phyloP scores from a whole-genome alignment of 805 yeast species.

The Lipomyces mesembrius region DNA sequence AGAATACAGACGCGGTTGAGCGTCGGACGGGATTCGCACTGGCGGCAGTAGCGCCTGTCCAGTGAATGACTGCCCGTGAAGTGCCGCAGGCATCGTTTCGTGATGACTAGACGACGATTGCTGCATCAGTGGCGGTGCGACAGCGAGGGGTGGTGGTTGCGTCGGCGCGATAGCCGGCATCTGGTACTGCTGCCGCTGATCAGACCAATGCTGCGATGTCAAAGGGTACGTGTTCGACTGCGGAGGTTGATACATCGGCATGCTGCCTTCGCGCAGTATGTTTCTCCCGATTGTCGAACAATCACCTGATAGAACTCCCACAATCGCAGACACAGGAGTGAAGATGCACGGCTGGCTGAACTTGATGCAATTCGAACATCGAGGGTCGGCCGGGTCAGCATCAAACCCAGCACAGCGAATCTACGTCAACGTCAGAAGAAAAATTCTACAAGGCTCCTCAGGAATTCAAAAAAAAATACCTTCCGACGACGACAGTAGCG shows the following conservation, averaged over 20 bases:
- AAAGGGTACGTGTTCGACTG: not conserved
- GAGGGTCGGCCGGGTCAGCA: slow-evolving; percentile 39
- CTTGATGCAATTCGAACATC: slow-evolving; percentile 44
- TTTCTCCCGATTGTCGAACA: slow-evolving; percentile 1
- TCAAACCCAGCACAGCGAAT: slow-evolving; percentile 45
- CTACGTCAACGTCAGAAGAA: slow-evolving; percentile 18
- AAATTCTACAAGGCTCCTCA: not conserved
- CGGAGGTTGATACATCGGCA: not conserved
- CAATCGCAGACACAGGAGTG: slow-evolving; percentile 41
- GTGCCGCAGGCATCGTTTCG: not conserved
- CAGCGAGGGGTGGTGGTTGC: not conserved
- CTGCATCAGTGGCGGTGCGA: not conserved
- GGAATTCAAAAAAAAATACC: slow-evolving; percentile 10
- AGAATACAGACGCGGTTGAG: slow-evolving; percentile 10
- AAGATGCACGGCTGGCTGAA: slow-evolving; percentile 45
- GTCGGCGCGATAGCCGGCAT: not conserved
- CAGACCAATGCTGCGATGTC: not conserved
- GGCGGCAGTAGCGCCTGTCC: slow-evolving; percentile 2
- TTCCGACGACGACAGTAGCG: slow-evolving; percentile 45
- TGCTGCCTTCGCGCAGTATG: not conserved
- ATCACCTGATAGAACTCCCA: slow-evolving; percentile 13
- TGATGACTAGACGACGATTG: not conserved
- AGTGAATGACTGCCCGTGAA: not conserved
- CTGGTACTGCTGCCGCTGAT: not conserved
- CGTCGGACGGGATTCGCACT: not conserved